Base-by-base conservation (phyloP, 192 early-diverging fungal genomes). In the Podila epigama region DNA sequence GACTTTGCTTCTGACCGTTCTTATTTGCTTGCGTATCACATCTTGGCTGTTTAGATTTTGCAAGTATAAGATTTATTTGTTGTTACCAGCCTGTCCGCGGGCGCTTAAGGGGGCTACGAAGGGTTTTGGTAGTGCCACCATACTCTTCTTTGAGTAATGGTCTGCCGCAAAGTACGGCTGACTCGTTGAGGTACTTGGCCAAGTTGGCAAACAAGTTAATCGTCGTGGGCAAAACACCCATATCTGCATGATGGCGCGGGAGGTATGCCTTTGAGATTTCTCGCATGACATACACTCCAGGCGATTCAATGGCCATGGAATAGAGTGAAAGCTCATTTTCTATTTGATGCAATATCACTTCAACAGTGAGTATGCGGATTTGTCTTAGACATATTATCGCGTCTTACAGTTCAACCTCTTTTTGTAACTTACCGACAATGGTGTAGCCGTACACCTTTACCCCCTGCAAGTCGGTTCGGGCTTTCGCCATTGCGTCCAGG, bases 71-170 rank as follows among this genome's bases (percentile, higher is more conserved):
- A n/a, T n/a, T n/a, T n/a, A n/a, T n/a, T n/a, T n/a, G n/a, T n/a
- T n/a, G n/a, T n/a, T n/a, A n/a, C 53, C 53, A 28, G 53, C 53
- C 53, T 12, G 53, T 32, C 53, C 53, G 53, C 22, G 53, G 53
- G 53, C 53, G 53, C 16, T 55, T 32, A 16, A 55, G 28, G 33
- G 53, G 53, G 29, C 29, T 34, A 32, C 20, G 22, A 27, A 51
- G 20, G 20, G 50, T 51, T 10, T 51, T 51, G 50, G 11, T 27
- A 27, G 28, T 27, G 28, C 50, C 50, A 27, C 28, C 50, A 4
- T 51, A 51, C 11, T n/a, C 50, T 5, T 2, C 50, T 51, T n/a
- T 27, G 22, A 51, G 50, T 27, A 51, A 51, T 2, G 50, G 20
- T 10, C 50, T n/a, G 28, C 50, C 50, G 28, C 50, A 51, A 51